Base-by-base conservation (phyloP, 192 early-diverging fungal species). In the Coemansia interrupta region DNA sequence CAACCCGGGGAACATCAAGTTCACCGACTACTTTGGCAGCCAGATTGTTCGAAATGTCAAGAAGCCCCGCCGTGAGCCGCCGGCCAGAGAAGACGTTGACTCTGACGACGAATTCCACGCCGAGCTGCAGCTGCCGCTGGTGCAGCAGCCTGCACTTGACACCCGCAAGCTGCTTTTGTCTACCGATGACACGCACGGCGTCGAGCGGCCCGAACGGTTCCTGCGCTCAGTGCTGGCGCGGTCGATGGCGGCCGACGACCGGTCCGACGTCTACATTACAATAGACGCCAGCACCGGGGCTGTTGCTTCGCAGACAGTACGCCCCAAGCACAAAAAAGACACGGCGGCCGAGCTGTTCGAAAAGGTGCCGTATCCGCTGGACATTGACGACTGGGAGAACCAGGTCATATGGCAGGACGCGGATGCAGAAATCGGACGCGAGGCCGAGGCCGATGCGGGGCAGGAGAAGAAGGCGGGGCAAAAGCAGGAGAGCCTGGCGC, bases 311-410 rank as follows among this genome's bases (percentile, higher is more conserved):
- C 67, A 77, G 53, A 42, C 28, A 17, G 66, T 46, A 23, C 51
- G 22, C 12, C 63, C 67, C 28, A 62, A 63, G 53, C 63, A 52
- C n/a, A 44, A 38, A 51, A 63, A 51, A 43, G 73, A 60, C 40
- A 60, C 44, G 45, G 46, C 30, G 46, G 73, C 67, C 55, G 58
- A 68, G 69, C 78, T 56, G 64, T 82, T 57, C 43, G 56, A 51
- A 42, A 64, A 59, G 29, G 70, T 83, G n/a, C 84, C 81, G 68
- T 77, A 84, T 54, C 83, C 91, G 7, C 66, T 94, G 38, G 82
- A 90, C 45, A 73, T 94, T 36, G 89, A 92, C 36, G 56, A 68
- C 23, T 97, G 94, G 94, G 92, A 97, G 60, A 84, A 89, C 20
- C 70, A 84, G 6, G 86, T 97, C 43, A 47, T 90, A 15, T 97